Base-by-base conservation (phyloP, 805 yeast genomes). In the Candida chilensis region DNA sequence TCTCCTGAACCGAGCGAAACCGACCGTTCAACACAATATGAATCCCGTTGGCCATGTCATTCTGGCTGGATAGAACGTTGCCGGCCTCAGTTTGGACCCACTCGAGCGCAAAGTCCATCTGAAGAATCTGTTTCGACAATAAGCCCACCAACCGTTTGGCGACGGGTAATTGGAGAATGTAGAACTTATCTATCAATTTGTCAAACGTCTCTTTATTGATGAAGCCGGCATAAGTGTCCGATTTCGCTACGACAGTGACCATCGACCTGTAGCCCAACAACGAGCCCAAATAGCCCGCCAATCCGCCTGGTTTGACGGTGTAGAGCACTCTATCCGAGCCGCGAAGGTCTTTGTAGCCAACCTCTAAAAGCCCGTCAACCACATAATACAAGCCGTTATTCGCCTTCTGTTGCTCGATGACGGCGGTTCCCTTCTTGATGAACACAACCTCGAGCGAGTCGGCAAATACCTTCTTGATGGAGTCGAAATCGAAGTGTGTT, bases 21-120 rank as follows among this genome's bases (percentile, higher is more conserved):
- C 97, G 68, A 4, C 97, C 97, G 54, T 86, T 88, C 17, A 90
- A 53, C 1, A 90, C 92, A 26, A 88, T 74, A 45, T 86, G 90
- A 22, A 90, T 83, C 14, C 96, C 95, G 48, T 86, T 88, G 0
- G 97, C 95, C 13, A 71, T 69, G 31, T 85, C 92, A 2, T 86
- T 94, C 48, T 90, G 92, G 2, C 74, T 67, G 44, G 82, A 86
- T 14, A 92, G 52, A 0, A 78, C 67, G 29, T 79, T 78, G 0
- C 96, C 95, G 2, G 96, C 90, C n/a, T 76, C 76, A 9, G 83
- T 64, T 35, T 86, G 95, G 24, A 88, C 75, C 97, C 97, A 90
- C 51, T 92, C 98, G 30, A 92, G 58, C 0, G 96, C 95, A 52
- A 83, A 85, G 47, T 90, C 97, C 25, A 92, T 71, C 33, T 80